phyloP scores from a whole-genome alignment of 192 early-diverging fungal genomes.

The Coemansia brasiliensis region DNA sequence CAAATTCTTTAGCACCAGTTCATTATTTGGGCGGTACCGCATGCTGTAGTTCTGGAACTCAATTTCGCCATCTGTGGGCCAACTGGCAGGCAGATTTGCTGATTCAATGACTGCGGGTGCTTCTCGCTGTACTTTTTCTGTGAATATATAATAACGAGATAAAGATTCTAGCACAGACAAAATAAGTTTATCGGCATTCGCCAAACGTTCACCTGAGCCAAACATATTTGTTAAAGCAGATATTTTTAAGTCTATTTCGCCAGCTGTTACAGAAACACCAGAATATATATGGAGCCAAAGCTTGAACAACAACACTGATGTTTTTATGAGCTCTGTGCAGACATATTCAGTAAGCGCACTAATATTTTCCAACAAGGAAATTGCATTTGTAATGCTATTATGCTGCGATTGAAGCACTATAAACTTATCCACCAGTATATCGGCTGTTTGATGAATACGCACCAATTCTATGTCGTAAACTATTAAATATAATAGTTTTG shows the following conservation, averaged over 20 bases:
- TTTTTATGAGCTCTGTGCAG: neutral
- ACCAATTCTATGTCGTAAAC: conserved; percentile 1
- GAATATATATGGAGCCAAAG: conserved; percentile 1
- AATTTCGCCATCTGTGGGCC: conserved; percentile 72
- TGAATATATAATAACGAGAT: neutral
- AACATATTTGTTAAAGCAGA: conserved; percentile 1
- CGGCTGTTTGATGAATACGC: conserved; percentile 6
- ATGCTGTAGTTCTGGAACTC: conserved; percentile 37
- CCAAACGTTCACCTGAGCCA: neutral
- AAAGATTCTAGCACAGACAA: neutral
- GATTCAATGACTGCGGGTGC: conserved; percentile 59
- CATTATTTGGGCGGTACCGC: conserved; percentile 7
- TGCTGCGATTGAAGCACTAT: no score
- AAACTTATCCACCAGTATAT: neutral
- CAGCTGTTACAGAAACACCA: neutral
- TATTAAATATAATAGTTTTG: neutral
- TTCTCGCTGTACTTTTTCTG: conserved; percentile 43
- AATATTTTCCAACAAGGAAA: neutral
- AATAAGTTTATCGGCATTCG: neutral
- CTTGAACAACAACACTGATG: conserved; percentile 6
- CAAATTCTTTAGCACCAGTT: conserved; percentile 40
- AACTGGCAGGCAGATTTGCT: conserved; percentile 52
- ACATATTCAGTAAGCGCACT: neutral
- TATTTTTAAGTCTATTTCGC: conserved; percentile 11
- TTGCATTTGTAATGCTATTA: neutral